Conservation (phyloP, 225 moss, liverwort and hornwort genomes). For the Sphagnum contortum region DNA sequence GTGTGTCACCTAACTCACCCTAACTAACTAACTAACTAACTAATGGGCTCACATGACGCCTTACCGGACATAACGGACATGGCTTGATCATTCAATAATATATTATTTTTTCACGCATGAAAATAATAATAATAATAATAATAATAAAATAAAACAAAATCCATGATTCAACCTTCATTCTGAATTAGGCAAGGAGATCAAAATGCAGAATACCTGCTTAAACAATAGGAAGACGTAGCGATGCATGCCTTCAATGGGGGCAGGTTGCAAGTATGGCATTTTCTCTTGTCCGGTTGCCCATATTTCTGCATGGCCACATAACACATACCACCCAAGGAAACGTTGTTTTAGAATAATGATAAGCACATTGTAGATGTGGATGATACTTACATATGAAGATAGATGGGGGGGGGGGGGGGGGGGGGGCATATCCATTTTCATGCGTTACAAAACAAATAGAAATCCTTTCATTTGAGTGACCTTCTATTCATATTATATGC, state of each 20-base stretch:
- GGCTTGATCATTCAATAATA: neutral
- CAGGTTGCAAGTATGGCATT: conserved; percentile 9
- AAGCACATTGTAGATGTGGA: too few relatives aligned
- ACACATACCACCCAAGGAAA: neutral
- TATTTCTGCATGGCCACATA: conserved; percentile 2
- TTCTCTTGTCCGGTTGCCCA: conserved; percentile 5
- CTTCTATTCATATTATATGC: neutral
- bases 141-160: neutral
- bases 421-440: neutral
- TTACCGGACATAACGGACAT: too few relatives aligned
- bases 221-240: conserved; percentile 10
- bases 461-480: neutral
- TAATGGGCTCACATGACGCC: too few relatives aligned
- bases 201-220: conserved; percentile 2
- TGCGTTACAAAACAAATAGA: neutral
- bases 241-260: conserved; percentile 8
- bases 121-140: neutral
- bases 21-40: too few relatives aligned
- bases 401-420: neutral
- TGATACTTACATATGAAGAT: neutral
- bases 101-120: neutral
- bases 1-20: too few relatives aligned
- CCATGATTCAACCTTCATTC: too few relatives aligned
- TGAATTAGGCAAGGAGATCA: too few relatives aligned
- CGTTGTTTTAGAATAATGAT: too few relatives aligned